Conservation (phyloP, 305 asterid species). For the Fraxinus floribunda region DNA sequence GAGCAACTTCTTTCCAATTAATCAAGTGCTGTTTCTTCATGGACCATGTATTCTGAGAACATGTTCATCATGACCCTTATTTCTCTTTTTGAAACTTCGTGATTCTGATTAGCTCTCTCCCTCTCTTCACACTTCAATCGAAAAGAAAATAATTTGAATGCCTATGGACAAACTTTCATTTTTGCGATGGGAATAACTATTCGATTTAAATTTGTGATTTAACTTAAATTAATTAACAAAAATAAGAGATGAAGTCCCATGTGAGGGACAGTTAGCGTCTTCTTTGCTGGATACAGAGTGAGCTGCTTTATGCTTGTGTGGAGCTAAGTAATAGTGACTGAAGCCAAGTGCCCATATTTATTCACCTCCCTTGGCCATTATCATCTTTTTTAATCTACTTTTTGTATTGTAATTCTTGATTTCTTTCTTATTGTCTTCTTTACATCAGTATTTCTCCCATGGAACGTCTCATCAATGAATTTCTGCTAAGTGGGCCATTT, state of each 20-base stretch:
- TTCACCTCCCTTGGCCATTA: neutral
- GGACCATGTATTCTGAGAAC: neutral
- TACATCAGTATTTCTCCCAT: neutral
- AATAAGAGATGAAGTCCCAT: neutral
- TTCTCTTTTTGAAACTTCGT: neutral
- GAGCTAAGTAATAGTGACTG: neutral
- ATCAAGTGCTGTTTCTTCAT: neutral
- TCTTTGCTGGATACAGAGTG: neutral
- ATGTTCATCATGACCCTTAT: neutral
- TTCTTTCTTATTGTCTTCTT: neutral
- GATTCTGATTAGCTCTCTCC: neutral
- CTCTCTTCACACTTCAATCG: neutral
- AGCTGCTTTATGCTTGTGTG: neutral
- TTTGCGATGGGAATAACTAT: neutral
- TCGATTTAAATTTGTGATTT: neutral
- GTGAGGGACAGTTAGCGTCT: neutral
- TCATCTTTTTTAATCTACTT: neutral
- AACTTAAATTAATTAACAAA: neutral
- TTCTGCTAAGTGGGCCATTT: conserved; percentile 14
- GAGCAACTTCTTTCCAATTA: neutral
- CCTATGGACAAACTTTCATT: neutral
- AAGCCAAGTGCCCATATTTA: neutral
- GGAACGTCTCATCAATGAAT: conserved; percentile 11
- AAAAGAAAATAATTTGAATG: neutral
- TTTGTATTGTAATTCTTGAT: conserved; percentile 3